Base-by-base conservation (phyloP, 352 stramenopile species). In the Phytophthora palmivora region DNA sequence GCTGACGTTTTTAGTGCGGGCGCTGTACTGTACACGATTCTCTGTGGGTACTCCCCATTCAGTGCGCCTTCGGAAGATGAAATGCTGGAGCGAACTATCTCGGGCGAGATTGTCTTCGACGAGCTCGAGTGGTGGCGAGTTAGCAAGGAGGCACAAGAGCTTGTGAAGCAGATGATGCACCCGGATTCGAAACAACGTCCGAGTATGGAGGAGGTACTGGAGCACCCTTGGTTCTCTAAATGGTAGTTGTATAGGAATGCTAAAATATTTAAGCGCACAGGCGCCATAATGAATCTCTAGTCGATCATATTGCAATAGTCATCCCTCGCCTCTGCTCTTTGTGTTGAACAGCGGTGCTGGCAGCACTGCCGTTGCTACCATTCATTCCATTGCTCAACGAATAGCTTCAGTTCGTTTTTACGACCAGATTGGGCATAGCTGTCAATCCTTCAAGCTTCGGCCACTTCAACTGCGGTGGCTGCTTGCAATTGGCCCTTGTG, bases 1-100 rank as follows among this genome's bases (percentile, higher is more conserved):
- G 78, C 82, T 16, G 83, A 94, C 42, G 74, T 94, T 24, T 94
- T 94, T 28, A 91, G 81, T 58, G 83, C 83, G 15, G 85, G 85
- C 14, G 83, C 76, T 3, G 71, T 92, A 42, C 58, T 94, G 32
- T 94, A 83, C 64, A 89, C 72, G 6, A 67, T 91, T 53, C 65
- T 94, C 15, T 72, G 65, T 49, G 85, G 85, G 15, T 88, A 84
- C 58, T 77, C 78, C 10, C 85, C 85, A 22, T 94, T 94, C 66
- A 78, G 73, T 42, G 72, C 73, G 0, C 66, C 68, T 11, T 85
- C 74, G 8, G 83, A 92, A 37, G 76, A 88, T 39, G 77, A 91
- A 60, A 79, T 87, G 58, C 58, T 87, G 52, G 67, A 83, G 63
- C 65, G 62, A 48, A 89, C 69, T 4, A 18, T 88, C 11, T 46